phyloP scores from a whole-genome alignment of 768 basidiomycete genomes.

The Boletus vermiculosoides region DNA sequence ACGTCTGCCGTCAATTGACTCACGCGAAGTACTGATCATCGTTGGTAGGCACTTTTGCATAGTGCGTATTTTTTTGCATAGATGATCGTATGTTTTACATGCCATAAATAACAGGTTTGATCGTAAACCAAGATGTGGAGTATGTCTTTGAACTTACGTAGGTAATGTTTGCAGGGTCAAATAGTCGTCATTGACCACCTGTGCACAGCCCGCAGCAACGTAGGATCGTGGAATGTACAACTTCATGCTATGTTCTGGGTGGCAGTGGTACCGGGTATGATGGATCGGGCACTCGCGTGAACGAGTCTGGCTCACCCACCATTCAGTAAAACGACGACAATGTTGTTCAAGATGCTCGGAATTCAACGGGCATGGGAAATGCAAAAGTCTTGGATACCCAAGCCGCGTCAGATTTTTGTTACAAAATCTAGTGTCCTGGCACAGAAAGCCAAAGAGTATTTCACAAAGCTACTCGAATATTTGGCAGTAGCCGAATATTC shows the following conservation, averaged over 20 bases:
- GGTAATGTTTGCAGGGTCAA: not conserved
- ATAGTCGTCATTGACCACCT: constrained; percentile 14
- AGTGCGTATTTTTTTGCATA: constrained; percentile 11
- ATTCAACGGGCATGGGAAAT: constrained; percentile 57
- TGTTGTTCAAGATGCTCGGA: constrained; percentile 73
- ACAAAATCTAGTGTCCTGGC: constrained; percentile 68
- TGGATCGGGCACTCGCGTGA: not conserved
- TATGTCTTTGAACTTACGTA: constrained; percentile 30
- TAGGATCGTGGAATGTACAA: constrained; percentile 54
- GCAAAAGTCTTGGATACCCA: constrained; percentile 32
- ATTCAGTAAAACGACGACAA: constrained; percentile 69
- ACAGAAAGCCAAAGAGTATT: too few relatives aligned
- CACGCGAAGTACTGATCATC: constrained; percentile 35
- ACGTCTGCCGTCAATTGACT: constrained; percentile 13
- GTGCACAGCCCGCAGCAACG: constrained; percentile 44
- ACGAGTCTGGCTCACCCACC: not conserved
- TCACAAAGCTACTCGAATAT: too few relatives aligned
- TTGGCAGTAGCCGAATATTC: too few relatives aligned
- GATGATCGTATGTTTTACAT: not conserved
- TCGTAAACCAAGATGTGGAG: constrained; percentile 24
- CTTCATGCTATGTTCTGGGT: constrained; percentile 66
- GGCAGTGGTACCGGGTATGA: constrained; percentile 71
- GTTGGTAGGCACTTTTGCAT: constrained; percentile 21
- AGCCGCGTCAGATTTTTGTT: constrained; percentile 68
- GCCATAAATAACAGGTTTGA: constrained; percentile 20